Evolutionary conservation across 257 asterid species (phyloP).

Genomic region (Plantago elongata): DNA sequence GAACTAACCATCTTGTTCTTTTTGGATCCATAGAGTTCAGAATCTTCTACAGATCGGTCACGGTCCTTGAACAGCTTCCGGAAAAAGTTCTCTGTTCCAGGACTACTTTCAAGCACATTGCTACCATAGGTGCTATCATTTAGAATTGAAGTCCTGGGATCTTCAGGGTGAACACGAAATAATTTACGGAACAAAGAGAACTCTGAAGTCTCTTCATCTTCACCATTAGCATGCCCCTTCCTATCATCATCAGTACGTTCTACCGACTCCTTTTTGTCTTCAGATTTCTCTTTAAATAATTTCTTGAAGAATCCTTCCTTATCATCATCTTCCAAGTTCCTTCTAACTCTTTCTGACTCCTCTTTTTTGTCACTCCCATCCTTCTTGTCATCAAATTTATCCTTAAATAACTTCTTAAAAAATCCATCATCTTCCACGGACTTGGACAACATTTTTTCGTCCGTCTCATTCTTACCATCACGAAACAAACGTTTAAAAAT

Average conservation of each 20-base stretch:
- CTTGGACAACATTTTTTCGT: conserved; percentile 49
- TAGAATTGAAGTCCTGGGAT: conserved; percentile 44
- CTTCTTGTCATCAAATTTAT: conserved; percentile 64
- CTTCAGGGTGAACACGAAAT: conserved; percentile 87
- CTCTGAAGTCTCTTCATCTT: conserved; percentile 72
- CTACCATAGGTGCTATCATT: conserved; percentile 37
- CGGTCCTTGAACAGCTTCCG: conserved; percentile 89
- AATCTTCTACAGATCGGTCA: conserved; percentile 85
- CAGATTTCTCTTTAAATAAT: conserved; percentile 68
- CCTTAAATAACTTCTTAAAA: conserved; percentile 68
- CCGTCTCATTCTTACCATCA: conserved; percentile 60
- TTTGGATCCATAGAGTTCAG: conserved; percentile 79
- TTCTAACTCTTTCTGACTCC: conserved; percentile 43
- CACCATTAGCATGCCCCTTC: conserved; percentile 51
- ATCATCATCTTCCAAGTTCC: conserved; percentile 62
- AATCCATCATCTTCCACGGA: conserved; percentile 66
- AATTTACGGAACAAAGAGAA: conserved; percentile 60
- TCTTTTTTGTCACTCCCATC: conserved; percentile 54
- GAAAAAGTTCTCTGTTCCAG: conserved; percentile 84
- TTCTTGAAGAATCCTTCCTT: conserved; percentile 76
- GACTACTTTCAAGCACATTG: conserved; percentile 70
- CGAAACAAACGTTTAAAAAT: conserved; percentile 59
- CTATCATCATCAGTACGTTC: conserved; percentile 47
- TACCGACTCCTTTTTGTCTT: conserved; percentile 55
- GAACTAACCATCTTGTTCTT: conserved; percentile 68